Evolutionary conservation across 2,329 filamentous ascomycete species (phyloP).

Genomic region (Salinomyces thailandicus): DNA sequence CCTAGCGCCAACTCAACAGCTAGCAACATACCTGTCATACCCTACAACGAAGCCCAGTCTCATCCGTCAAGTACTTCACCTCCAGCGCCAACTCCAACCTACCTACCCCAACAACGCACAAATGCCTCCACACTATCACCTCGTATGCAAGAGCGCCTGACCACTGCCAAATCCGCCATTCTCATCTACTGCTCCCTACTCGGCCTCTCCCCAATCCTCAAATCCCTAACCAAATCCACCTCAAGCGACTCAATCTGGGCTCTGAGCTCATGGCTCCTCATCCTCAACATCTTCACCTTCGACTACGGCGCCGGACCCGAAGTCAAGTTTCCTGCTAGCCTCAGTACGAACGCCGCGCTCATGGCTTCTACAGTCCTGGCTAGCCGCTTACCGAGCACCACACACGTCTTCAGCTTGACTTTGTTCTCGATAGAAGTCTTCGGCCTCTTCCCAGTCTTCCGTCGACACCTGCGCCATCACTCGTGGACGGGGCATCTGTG

Average conservation of each 20-base stretch:
- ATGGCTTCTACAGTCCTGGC: slow-evolving; percentile 95
- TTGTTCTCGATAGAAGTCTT: slow-evolving; percentile 97
- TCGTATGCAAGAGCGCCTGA: slow-evolving; percentile 53
- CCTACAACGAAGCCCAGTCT: slow-evolving; percentile 8
- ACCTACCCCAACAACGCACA: slow-evolving; percentile 28
- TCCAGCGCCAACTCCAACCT: slow-evolving; percentile 21
- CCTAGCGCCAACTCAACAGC: slow-evolving; percentile 45
- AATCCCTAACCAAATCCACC: slow-evolving; percentile 88
- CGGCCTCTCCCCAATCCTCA: slow-evolving; percentile 87
- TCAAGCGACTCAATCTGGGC: slow-evolving; percentile 95
- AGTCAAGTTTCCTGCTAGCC: slow-evolving; percentile 56
- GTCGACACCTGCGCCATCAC: slow-evolving; percentile 73
- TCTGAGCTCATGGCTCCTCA: slow-evolving; percentile 82
- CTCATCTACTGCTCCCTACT: slow-evolving; percentile 89
- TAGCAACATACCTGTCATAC: slow-evolving; percentile 15
- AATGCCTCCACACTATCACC: slow-evolving; percentile 37
- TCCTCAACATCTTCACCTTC: slow-evolving; percentile 96
- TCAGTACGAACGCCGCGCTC: slow-evolving; percentile 90
- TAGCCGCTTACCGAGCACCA: slow-evolving; percentile 76
- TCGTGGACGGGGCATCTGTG: slow-evolving; percentile 72
- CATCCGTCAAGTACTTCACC: slow-evolving; percentile 11
- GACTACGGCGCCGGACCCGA: slow-evolving; percentile 71
- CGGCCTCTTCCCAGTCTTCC: slow-evolving; percentile 91
- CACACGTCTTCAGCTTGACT: slow-evolving; percentile 88
- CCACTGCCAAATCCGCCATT: slow-evolving; percentile 82